phyloP scores from a whole-genome alignment of 257 asterid genomes.

The Orobanche coerulescens region DNA sequence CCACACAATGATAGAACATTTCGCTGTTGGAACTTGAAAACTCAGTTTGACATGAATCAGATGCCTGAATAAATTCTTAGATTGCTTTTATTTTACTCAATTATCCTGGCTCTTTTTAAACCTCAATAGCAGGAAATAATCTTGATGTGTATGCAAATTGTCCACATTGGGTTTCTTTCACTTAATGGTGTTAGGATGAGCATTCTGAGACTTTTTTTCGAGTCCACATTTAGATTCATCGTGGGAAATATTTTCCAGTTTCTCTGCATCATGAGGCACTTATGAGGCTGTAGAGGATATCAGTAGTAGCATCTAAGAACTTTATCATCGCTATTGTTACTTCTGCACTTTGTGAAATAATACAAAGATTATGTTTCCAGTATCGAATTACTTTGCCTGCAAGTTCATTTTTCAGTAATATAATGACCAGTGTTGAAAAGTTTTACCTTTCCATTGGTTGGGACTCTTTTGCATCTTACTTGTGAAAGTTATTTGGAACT shows the following conservation, averaged over 20 bases:
- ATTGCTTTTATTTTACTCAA: neutral
- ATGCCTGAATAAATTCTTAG: neutral
- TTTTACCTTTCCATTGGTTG: neutral
- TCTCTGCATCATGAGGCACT: neutral
- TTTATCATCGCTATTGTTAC: neutral
- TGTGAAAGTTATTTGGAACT: neutral
- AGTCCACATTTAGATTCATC: neutral
- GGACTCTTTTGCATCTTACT: neutral
- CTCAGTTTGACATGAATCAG: constrained; percentile 6
- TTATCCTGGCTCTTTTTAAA: neutral
- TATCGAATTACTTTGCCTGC: neutral
- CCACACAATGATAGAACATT: neutral
- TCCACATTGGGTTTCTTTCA: neutral
- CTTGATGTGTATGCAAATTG: neutral
- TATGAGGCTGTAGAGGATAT: neutral
- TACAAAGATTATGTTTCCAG: neutral
- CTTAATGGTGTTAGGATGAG: neutral
- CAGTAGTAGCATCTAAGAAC: neutral
- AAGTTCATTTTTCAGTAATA: neutral
- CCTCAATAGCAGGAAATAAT: neutral
- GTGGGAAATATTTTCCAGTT: neutral
- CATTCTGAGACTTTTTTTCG: neutral
- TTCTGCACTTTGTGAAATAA: neutral
- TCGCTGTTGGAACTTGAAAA: neutral
- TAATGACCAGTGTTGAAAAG: neutral